Conservation (phyloP, 768 basidiomycete species). For the Rhodotorula babjevae region DNA sequence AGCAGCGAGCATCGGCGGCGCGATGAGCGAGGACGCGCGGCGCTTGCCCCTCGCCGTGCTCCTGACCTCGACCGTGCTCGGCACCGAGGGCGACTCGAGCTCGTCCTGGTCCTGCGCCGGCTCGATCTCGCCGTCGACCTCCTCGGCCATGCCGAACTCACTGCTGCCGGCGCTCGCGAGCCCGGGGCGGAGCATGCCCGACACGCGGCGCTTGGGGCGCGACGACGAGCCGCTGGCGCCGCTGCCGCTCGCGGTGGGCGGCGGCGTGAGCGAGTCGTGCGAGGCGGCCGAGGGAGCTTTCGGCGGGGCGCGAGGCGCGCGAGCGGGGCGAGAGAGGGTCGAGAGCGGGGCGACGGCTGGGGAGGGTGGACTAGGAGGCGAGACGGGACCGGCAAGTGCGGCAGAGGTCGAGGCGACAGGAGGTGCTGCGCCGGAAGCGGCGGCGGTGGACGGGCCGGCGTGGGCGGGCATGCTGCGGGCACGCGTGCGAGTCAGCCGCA, state of each 20-base stretch:
- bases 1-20: not conserved
- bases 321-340: not conserved
- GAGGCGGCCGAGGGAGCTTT: conserved; percentile 17
- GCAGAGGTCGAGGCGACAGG: not conserved
- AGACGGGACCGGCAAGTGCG: not conserved
- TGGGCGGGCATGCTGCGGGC: not conserved
- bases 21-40: not conserved
- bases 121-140: not conserved
- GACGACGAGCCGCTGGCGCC: too few species aligned
- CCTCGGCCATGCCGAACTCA: not conserved
- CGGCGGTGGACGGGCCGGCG: not conserved
- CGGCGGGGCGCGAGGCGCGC: conserved; percentile 8
- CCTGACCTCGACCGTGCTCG: too few species aligned
- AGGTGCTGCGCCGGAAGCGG: too few species aligned
- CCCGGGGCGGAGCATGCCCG: not conserved
- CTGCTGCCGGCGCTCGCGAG: not conserved
- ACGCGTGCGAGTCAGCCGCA: too few species aligned
- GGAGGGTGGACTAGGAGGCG: not conserved
- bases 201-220: not conserved
- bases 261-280: not conserved
- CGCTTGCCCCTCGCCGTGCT: not conserved
- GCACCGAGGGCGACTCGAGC: too few species aligned
- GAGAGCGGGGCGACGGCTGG: not conserved
- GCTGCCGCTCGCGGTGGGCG: not conserved
- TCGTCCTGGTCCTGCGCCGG: not conserved